Percentiles rank a stretch among this genome's conserved stretches.
These are phyloP conservation scores for Sporothrix protearum DNA, from an alignment of 2,329 filamentous ascomycete species.

Conservation along the genomic window DNA sequence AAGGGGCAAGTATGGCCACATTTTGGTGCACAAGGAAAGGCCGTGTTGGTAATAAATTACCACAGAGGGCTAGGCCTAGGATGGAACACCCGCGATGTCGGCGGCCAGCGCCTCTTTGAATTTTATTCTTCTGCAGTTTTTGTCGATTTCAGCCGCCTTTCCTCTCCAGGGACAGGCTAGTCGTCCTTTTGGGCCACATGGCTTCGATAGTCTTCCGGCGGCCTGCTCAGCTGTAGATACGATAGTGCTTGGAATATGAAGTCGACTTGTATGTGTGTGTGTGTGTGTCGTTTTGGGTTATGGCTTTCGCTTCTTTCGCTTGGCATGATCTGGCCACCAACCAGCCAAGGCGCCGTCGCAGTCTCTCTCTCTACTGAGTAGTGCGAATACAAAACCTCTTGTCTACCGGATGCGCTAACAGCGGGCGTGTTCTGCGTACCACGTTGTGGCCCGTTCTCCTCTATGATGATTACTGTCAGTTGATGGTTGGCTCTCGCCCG, in stretches of 20 bases:
- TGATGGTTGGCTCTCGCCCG: not conserved
- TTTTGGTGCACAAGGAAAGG: not conserved
- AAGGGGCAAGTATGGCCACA: not conserved
- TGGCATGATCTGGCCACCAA: not conserved
- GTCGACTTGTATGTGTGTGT: not conserved
- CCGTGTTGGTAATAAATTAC: not conserved
- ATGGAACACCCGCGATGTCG: not conserved
- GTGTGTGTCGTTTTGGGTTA: not conserved
- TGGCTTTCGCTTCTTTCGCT: not conserved
- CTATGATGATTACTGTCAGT: not conserved
- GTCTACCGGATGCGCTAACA: not conserved
- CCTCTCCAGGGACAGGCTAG: not conserved
- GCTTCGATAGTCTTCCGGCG: constrained; percentile 1
- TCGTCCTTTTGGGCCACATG: not conserved
- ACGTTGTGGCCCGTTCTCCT: not conserved
- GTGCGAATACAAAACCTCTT: not conserved
- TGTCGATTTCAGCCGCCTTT: not conserved
- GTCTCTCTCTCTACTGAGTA: not conserved
- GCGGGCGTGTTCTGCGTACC: not conserved
- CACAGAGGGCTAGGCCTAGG: not conserved
- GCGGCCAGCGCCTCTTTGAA: not conserved
- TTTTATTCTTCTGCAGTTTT: not conserved
- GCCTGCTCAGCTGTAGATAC: not conserved
- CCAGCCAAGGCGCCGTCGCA: not conserved
- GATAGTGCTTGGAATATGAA: not conserved